Evolutionary conservation across 2,329 filamentous ascomycete species (phyloP), one percentile per base, ranked within the genome.

Genomic region (Fusarium continuum): DNA sequence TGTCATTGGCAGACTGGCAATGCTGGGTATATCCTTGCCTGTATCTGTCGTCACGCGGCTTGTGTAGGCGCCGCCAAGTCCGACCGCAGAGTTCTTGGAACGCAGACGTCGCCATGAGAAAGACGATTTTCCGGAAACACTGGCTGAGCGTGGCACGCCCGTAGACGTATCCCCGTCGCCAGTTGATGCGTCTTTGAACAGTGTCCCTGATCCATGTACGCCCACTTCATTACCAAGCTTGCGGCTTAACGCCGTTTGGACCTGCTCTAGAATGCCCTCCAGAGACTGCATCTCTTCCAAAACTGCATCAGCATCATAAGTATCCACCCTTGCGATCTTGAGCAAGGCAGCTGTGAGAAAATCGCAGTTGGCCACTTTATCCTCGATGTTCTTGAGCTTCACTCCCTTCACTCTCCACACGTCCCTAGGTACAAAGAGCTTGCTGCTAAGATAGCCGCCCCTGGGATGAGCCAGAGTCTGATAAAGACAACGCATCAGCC

Each of bases 151-250:
- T 5, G 83, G 83, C 34, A 85, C 77, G 3, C 65, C 71, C 6
- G 78, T 64, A 4, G 75, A 64, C 2, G 74, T 64, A 17, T 82
- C 76, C 32, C 79, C 79, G 4, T 88, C 86, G 6, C 74, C 74
- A 4, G 72, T 79, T 7, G 79, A 80, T 6, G 88, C 86, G 44
- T 92, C 89, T 72, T 89, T 93, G 79, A 96, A 96, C 43, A 96
- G 80, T 0, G 84, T 77, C n/a, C 85, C 82, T 3, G 89, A 85
- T 6, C 89, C 87, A 55, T 94, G 88, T 3, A 93, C 87, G 10
- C 95, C 95, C 10, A 99, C 95, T 65, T 99, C 95, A 71, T 84
- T 92, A n/a, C 95, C 94, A 5, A 99, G 84, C 72, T 93, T 96
- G 73, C 96, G 94, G 6, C 86, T 80, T 35, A 98, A 80, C 4